Conservation (phyloP, 305 asterid species). For the Stenogyne calaminthoides region DNA sequence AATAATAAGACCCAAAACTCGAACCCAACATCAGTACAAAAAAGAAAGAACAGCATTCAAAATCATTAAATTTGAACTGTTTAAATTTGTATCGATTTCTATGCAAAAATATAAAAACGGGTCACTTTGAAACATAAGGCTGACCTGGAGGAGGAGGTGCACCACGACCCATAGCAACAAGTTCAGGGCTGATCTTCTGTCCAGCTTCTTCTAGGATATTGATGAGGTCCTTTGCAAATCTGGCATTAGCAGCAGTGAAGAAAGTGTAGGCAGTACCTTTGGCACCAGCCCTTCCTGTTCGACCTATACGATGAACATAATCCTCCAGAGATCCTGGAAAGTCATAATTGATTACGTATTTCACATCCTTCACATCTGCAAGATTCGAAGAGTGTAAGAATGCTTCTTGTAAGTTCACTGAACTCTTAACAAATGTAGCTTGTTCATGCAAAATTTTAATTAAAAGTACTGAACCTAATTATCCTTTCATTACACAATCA, state of each 20-base stretch:
- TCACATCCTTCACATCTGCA: conserved; percentile 97
- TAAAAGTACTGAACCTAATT: background rate
- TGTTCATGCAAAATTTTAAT: background rate
- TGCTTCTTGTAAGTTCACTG: background rate
- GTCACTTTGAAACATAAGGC: conserved; percentile 24
- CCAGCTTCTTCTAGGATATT: conserved; percentile 91
- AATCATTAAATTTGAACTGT: background rate
- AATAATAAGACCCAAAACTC: conserved; percentile 2
- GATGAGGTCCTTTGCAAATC: conserved; percentile 88
- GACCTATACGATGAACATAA: conserved; percentile 96
- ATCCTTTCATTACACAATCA: background rate
- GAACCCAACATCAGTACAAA: background rate
- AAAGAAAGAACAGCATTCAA: background rate
- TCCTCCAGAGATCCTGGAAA: conserved; percentile 98
- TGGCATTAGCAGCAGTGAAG: conserved; percentile 95
- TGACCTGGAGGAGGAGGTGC: conserved; percentile 97
- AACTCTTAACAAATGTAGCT: background rate
- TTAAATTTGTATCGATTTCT: background rate
- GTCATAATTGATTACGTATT: conserved; percentile 90
- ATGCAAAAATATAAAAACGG: background rate
- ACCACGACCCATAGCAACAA: conserved; percentile 92
- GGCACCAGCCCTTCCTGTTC: conserved; percentile 99
- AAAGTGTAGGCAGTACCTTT: conserved; percentile 95
- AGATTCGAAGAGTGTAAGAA: conserved; percentile 28
- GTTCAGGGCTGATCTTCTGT: conserved; percentile 87